These are phyloP conservation scores for Fusarium buxicola DNA, from an alignment of 2,329 filamentous ascomycete species.

Conservation along the genomic window DNA sequence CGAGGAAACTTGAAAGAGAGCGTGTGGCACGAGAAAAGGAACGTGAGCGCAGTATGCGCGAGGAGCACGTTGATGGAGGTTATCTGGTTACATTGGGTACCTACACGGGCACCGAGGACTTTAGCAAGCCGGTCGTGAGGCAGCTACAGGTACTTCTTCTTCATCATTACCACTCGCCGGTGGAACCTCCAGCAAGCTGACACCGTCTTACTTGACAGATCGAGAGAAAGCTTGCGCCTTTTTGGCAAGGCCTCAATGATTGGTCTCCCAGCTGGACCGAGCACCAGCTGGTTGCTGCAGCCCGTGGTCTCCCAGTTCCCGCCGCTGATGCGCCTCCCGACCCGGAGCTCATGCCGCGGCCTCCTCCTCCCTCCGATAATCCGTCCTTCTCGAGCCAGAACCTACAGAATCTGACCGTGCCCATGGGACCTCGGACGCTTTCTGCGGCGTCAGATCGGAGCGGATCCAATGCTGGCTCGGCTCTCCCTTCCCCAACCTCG, in stretches of 20 bases:
- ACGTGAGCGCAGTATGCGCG: conserved; percentile 87
- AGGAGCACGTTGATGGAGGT: conserved; percentile 94
- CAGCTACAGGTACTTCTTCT: conserved; percentile 82
- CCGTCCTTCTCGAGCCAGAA: conserved; percentile 65
- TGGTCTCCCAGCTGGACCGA: conserved; percentile 92
- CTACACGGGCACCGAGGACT: conserved; percentile 93
- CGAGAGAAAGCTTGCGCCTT: conserved; percentile 90
- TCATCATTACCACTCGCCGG: neutral
- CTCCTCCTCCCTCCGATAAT: conserved; percentile 58
- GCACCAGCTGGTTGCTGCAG: conserved; percentile 92
- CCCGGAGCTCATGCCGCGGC: conserved; percentile 68
- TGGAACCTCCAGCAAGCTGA: conserved; percentile 26
- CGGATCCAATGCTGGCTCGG: conserved; percentile 70
- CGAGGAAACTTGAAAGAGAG: conserved; percentile 85
- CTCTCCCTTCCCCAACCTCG: conserved; percentile 60
- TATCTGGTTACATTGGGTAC: conserved; percentile 94
- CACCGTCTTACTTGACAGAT: conserved; percentile 68
- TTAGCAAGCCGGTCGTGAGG: conserved; percentile 86
- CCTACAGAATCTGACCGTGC: conserved; percentile 79
- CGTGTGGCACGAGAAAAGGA: conserved; percentile 81
- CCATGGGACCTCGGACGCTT: conserved; percentile 80
- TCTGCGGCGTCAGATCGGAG: conserved; percentile 80
- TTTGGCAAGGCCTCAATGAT: conserved; percentile 94
- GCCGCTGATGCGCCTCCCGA: conserved; percentile 84
- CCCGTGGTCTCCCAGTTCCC: conserved; percentile 84